phyloP scores from a whole-genome alignment of 345 rosid genomes.

The Lepidium sativum region DNA sequence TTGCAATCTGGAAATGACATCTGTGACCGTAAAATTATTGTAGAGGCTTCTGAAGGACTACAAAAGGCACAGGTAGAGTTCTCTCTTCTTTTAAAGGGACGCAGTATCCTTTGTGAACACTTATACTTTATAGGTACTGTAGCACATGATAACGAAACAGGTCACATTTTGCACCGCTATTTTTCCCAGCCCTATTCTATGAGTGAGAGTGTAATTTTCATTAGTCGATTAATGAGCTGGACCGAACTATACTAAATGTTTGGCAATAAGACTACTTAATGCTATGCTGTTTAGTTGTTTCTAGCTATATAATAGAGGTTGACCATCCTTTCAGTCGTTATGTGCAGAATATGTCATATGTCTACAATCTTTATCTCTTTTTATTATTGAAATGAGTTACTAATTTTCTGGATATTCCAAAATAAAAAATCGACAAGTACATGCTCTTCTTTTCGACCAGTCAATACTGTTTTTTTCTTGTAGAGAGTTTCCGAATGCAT shows the following conservation, averaged over 20 bases:
- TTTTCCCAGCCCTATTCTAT: not conserved
- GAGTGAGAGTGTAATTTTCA: not conserved
- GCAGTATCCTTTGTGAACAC: not conserved
- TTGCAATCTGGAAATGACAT: slow-evolving; percentile 60
- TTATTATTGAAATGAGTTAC: not conserved
- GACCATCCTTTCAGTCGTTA: not conserved
- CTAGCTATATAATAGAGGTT: slow-evolving; percentile 7
- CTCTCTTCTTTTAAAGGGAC: not conserved
- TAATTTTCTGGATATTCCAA: not conserved
- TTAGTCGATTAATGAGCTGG: not conserved
- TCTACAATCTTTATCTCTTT: not conserved
- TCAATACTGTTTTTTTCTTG: slow-evolving; percentile 16
- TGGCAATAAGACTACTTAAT: not conserved
- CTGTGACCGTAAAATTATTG: slow-evolving; percentile 72
- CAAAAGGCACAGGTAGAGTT: slow-evolving; percentile 73
- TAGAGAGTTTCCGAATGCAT: slow-evolving; percentile 77
- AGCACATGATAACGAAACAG: slow-evolving; percentile 1
- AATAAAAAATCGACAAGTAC: too few relatives aligned
- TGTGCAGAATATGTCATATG: not conserved
- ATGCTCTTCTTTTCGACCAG: not conserved
- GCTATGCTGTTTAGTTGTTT: slow-evolving; percentile 1
- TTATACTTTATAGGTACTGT: slow-evolving; percentile 3
- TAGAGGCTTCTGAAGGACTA: slow-evolving; percentile 93
- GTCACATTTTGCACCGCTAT: not conserved
- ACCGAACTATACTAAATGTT: not conserved